A percentile compares a stretch with the other conserved stretches of the same genome.
Conservation (phyloP, 116 monocot species). For the Dioscorea cayenensis region DNA sequence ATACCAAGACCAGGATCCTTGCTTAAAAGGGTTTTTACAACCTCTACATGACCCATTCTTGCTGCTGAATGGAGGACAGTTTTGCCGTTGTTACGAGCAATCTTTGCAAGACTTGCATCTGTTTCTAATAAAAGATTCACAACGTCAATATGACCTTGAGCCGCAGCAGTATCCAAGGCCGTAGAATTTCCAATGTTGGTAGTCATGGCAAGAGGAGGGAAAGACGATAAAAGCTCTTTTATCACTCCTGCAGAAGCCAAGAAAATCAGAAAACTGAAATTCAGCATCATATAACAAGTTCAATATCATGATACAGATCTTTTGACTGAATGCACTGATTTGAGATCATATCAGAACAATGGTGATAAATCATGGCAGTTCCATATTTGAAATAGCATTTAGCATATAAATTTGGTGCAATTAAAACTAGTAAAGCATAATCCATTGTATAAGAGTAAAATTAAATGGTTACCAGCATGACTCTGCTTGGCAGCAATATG, state of each 20-base stretch:
- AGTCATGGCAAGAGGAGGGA: conserved; percentile 64
- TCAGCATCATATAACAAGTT: not conserved
- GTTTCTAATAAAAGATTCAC: conserved; percentile 71
- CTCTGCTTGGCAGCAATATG: conserved; percentile 68
- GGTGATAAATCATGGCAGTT: too few species aligned
- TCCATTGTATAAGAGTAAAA: not conserved
- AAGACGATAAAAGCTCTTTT: conserved; percentile 36
- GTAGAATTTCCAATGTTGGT: conserved; percentile 63
- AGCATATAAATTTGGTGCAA: not conserved
- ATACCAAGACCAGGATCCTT: conserved; percentile 34
- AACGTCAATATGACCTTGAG: conserved; percentile 64
- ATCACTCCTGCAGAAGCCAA: conserved; percentile 38
- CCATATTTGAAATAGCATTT: too few species aligned
- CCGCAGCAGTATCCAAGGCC: conserved; percentile 68
- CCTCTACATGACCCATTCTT: conserved; percentile 42
- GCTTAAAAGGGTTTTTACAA: conserved; percentile 34
- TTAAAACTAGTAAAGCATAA: not conserved
- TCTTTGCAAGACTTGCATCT: conserved; percentile 45
- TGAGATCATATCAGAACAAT: too few species aligned
- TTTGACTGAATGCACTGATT: too few species aligned
- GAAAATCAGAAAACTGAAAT: not conserved
- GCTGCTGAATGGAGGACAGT: conserved; percentile 52
- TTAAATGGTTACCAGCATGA: conserved; percentile 42
- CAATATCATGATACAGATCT: too few species aligned
- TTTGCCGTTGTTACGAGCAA: conserved; percentile 48